Evolutionary conservation across 495 filamentous ascomycete genomes (phyloP).

Genomic region (Penicillium steckii): DNA sequence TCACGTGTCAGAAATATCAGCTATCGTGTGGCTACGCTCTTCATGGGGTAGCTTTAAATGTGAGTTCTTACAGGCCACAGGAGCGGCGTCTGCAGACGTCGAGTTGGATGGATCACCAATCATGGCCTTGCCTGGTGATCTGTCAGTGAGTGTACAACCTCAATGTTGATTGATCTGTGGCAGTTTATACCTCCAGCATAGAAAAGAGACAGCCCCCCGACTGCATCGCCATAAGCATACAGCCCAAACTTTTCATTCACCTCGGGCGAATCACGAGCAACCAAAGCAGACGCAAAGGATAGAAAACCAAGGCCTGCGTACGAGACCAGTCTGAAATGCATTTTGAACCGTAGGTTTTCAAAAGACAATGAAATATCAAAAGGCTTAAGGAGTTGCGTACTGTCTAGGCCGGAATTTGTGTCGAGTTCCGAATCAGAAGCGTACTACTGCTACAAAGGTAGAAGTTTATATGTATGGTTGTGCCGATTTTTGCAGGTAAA

Average conservation of each 20-base stretch:
- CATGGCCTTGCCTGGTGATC: slow-evolving; percentile 1
- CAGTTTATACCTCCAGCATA: neutral
- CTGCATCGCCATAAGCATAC: neutral
- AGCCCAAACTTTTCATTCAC: neutral
- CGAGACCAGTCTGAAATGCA: neutral
- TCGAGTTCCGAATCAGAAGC: no score
- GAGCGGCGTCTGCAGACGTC: slow-evolving; percentile 1
- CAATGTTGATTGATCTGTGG: neutral
- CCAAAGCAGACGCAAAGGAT: neutral
- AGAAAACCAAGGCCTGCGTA: neutral
- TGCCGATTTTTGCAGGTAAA: no score
- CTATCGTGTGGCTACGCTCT: no score
- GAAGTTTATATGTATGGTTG: no score
- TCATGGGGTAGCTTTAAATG: neutral
- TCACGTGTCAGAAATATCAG: neutral
- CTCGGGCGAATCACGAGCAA: neutral
- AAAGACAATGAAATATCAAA: no score
- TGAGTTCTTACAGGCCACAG: slow-evolving; percentile 1
- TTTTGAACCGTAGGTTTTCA: no score
- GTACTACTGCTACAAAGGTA: no score
- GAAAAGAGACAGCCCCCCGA: neutral
- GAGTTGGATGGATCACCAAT: slow-evolving; percentile 5
- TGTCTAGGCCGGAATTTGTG: no score
- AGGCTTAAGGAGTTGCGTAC: no score
- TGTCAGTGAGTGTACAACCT: neutral